phyloP scores from a whole-genome alignment of 331 rosid species.

The Rhamnella rubrinervis region DNA sequence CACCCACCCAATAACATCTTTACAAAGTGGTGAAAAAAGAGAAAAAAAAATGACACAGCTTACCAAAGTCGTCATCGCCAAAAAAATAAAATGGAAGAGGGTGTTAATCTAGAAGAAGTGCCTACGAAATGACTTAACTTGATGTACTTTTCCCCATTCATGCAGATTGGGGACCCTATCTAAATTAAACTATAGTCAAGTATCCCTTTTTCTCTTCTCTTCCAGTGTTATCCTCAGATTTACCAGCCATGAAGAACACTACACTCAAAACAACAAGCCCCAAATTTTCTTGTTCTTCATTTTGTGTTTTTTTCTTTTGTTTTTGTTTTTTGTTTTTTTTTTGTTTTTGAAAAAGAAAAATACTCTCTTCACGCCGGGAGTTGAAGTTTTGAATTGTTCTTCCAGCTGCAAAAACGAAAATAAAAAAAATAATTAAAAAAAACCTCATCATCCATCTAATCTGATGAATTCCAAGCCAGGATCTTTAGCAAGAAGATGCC shows the following conservation, averaged over 20 bases:
- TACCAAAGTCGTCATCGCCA: not conserved
- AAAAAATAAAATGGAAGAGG: not conserved
- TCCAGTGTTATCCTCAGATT: constrained; percentile 7
- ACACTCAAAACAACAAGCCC: constrained; percentile 25
- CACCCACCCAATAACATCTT: not conserved
- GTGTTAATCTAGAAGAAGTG: constrained; percentile 19
- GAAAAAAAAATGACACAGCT: not conserved
- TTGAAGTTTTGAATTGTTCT: constrained; percentile 75
- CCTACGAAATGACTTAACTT: constrained; percentile 30
- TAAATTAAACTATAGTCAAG: not conserved
- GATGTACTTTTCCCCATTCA: constrained; percentile 22
- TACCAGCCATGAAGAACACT: constrained; percentile 29
- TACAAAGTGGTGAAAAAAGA: not conserved
- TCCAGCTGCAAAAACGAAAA: constrained; percentile 75
- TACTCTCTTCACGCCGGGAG: constrained; percentile 69
- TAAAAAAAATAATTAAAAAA: too few relatives aligned
- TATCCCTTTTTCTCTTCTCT: constrained; percentile 15
- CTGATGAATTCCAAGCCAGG: not conserved
- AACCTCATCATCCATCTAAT: constrained; percentile 8
- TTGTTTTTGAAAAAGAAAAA: too few relatives aligned
- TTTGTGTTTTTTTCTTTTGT: too few relatives aligned
- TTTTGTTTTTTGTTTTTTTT: too few relatives aligned
- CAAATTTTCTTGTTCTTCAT: constrained; percentile 11
- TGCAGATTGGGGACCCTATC: constrained; percentile 21
- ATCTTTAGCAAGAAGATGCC: constrained; percentile 1